Evolutionary conservation across 78 protist genomes (phyloP).

Genomic region (Tieghemostelium lacteum): DNA sequence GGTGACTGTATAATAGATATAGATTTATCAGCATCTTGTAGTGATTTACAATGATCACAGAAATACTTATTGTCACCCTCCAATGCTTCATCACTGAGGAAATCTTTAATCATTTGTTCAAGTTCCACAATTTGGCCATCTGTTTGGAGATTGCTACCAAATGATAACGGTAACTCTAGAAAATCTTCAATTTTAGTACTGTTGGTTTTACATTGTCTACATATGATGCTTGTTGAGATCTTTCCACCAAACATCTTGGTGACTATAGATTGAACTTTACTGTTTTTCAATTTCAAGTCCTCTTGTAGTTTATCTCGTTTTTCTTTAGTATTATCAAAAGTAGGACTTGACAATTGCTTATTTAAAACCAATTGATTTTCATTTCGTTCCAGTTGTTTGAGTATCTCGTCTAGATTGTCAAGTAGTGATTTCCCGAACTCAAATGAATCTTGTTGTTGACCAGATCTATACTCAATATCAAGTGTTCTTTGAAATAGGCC

Average conservation of each 20-base stretch:
- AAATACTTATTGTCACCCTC: constrained; percentile 30
- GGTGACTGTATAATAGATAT: constrained; percentile 6
- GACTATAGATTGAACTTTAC: neutral
- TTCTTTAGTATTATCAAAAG: neutral
- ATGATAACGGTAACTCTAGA: constrained; percentile 35
- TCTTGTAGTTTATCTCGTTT: neutral
- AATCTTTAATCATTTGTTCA: constrained; percentile 2
- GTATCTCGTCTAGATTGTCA: constrained; percentile 15
- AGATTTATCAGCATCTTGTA: constrained; percentile 37
- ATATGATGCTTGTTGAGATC: neutral
- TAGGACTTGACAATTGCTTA: neutral
- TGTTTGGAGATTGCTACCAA: neutral
- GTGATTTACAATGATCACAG: constrained; percentile 26
- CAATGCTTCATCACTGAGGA: constrained; percentile 3
- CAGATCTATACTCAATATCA: constrained; percentile 20
- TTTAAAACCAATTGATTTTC: neutral
- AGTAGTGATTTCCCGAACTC: constrained; percentile 43
- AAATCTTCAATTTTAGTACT: constrained; percentile 13
- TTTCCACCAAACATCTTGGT: constrained; percentile 41
- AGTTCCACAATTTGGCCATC: neutral
- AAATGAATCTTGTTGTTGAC: constrained; percentile 54
- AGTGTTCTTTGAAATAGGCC: constrained; percentile 1
- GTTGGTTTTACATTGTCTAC: constrained; percentile 17
- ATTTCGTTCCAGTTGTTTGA: constrained; percentile 16
- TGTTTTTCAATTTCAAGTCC: neutral